Evolutionary conservation across 2,329 filamentous ascomycete genomes (phyloP).

Genomic region (Herpotrichia juniperi): DNA sequence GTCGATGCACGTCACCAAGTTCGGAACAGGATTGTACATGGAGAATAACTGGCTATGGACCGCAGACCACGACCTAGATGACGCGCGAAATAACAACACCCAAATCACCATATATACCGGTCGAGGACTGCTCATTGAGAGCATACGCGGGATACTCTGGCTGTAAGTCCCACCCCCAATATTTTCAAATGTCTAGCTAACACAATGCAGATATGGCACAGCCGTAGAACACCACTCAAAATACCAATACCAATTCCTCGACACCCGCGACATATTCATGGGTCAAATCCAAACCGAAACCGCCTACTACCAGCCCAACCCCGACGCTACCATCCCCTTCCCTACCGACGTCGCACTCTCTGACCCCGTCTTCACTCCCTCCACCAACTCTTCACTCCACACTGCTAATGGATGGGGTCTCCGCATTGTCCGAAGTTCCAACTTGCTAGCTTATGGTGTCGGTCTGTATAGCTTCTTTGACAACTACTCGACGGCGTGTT

Average conservation of each 20-base stretch:
- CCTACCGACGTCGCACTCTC: constrained; percentile 60
- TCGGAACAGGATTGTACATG: constrained; percentile 69
- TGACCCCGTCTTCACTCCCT: constrained; percentile 70
- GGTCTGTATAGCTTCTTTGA: constrained; percentile 73
- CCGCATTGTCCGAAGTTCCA: constrained; percentile 62
- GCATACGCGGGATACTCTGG: constrained; percentile 45
- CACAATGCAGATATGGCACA: constrained; percentile 65
- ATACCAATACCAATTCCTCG: constrained; percentile 83
- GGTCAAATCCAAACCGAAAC: constrained; percentile 88
- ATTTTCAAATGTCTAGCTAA: not conserved
- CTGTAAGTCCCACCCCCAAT: constrained; percentile 47
- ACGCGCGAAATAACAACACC: constrained; percentile 62
- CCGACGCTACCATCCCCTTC: constrained; percentile 72
- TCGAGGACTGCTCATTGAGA: constrained; percentile 78
- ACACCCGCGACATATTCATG: constrained; percentile 81
- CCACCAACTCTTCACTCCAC: constrained; percentile 20
- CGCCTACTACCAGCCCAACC: constrained; percentile 83
- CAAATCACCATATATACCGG: constrained; percentile 88
- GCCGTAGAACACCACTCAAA: constrained; percentile 64
- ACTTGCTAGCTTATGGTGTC: constrained; percentile 66
- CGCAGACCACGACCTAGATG: constrained; percentile 80
- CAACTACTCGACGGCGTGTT: constrained; percentile 59
- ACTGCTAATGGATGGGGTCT: constrained; percentile 66
- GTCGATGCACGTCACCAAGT: constrained; percentile 55
- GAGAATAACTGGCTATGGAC: constrained; percentile 95